phyloP scores from a whole-genome alignment of 768 basidiomycete genomes.

The Russula brevipes region DNA sequence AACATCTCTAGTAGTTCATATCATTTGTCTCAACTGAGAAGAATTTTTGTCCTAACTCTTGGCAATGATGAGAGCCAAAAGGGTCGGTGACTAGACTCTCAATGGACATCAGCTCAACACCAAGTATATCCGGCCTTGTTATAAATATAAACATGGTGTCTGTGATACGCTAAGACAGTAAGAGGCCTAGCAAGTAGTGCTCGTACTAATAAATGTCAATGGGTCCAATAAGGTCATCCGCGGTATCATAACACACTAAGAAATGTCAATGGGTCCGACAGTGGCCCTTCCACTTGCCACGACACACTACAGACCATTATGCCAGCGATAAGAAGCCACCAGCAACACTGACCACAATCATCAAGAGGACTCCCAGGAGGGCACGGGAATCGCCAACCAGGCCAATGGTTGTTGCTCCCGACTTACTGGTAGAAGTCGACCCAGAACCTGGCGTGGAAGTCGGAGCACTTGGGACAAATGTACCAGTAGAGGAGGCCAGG shows the following conservation, averaged over 20 bases:
- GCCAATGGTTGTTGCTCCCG: constrained; percentile 29
- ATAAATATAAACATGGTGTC: no score
- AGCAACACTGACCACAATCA: constrained; percentile 36
- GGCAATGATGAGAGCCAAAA: no score
- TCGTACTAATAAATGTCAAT: neutral
- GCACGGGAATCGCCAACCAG: constrained; percentile 32
- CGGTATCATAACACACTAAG: neutral
- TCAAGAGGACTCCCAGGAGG: constrained; percentile 35
- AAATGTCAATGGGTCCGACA: constrained; percentile 1
- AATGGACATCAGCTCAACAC: no score
- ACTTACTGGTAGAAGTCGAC: neutral
- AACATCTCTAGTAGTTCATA: no score
- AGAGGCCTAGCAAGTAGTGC: neutral
- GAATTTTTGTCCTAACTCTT: no score
- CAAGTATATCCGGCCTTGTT: no score
- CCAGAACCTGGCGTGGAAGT: constrained; percentile 23
- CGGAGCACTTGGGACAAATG: constrained; percentile 55
- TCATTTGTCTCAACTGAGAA: no score
- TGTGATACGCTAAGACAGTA: neutral
- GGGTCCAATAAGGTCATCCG: no score
- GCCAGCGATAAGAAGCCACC: constrained; percentile 44
- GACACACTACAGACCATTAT: constrained; percentile 23
- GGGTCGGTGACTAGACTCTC: no score
- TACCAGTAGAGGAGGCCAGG: constrained; percentile 55
- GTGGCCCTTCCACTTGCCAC: neutral